Evolutionary conservation across 106 monocot species (phyloP), one percentile per base, ranked within the genome.

Genomic region (Posidonia australis): DNA sequence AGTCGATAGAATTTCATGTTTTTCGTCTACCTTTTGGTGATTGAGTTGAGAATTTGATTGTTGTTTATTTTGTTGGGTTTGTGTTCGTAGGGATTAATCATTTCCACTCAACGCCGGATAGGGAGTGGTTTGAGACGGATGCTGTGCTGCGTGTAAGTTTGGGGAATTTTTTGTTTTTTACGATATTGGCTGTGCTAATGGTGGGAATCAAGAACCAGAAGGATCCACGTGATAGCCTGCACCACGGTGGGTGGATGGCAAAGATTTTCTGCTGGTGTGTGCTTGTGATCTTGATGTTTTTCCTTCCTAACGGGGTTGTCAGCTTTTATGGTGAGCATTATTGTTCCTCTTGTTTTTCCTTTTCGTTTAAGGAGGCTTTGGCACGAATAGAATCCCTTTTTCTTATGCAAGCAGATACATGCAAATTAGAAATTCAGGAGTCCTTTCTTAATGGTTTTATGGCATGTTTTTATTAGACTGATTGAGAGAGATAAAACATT

Each of bases 111-210:
- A 98, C 98, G 31, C 98, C 98, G 0, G 83, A 90, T 60, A 70
- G 87, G 53, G 98, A 98, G 65, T 98, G 98, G 98, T 98, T 98
- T 63, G 85, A 98, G 85, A 98, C 91, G 0, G 98, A 91, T 47
- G 98, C 98, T 13, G 91, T 98, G 65, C 73, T 98, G 62, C 76
- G 98, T 16, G 98, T 98, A 22, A 98, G 98, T 74, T 46, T 98
- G 62, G 98, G 98, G 44, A 98, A 98, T 48, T 98, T 98, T 70
- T 12, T 98, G 11, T 98, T 98, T 71, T 98, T 98, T 41, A 98
- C 91, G 12, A 80, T 83, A 19, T 65, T 98, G 17, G 98, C 91
- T 0, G 51, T 77, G 13, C 30, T 91, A 26, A 98, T 98, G 98
- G 63, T 70, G 44, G 98, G 98, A 12, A 72, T 98, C 18, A 98